phyloP scores from a whole-genome alignment of 371 early-diverging fungal species.

The Parasitella parasitica region DNA sequence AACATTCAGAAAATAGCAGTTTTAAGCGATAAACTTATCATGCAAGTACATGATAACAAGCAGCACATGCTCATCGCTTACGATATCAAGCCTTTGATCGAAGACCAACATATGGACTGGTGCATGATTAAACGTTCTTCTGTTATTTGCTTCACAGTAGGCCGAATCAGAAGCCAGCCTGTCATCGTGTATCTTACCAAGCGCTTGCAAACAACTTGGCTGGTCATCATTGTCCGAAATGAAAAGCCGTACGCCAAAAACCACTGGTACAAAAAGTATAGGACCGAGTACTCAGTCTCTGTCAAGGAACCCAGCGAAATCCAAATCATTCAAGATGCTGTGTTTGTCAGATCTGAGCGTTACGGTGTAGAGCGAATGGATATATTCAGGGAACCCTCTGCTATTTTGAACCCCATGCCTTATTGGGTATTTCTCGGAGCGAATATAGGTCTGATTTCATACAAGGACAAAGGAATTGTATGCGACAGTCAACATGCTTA shows the following conservation, averaged over 20 bases:
- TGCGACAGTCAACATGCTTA: constrained; percentile 4
- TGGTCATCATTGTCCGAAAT: constrained; percentile 7
- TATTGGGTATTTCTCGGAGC: neutral
- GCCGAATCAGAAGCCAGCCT: constrained; percentile 7
- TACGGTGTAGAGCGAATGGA: constrained; percentile 20
- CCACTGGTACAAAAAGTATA: constrained; percentile 19
- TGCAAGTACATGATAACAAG: constrained; percentile 3
- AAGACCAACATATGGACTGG: neutral
- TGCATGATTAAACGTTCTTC: constrained; percentile 12
- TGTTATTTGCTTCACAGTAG: constrained; percentile 15
- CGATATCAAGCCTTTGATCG: neutral
- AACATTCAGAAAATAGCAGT: constrained; percentile 26
- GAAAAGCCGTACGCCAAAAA: neutral
- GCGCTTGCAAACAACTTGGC: constrained; percentile 5
- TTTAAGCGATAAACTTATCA: constrained; percentile 17
- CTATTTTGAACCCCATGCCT: neutral
- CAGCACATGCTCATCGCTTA: constrained; percentile 17
- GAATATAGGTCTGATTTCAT: neutral
- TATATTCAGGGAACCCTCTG: neutral
- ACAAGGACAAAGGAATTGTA: neutral
- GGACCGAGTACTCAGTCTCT: constrained; percentile 7
- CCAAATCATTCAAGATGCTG: constrained; percentile 4
- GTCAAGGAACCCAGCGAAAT: constrained; percentile 15
- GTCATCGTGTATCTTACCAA: constrained; percentile 15
- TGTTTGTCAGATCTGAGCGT: constrained; percentile 10